Percentiles rank a stretch among this genome's conserved stretches.
These are phyloP conservation scores for Diddensiella santjacobensis DNA, from an alignment of 805 yeast genomes.

Conservation along the genomic window DNA sequence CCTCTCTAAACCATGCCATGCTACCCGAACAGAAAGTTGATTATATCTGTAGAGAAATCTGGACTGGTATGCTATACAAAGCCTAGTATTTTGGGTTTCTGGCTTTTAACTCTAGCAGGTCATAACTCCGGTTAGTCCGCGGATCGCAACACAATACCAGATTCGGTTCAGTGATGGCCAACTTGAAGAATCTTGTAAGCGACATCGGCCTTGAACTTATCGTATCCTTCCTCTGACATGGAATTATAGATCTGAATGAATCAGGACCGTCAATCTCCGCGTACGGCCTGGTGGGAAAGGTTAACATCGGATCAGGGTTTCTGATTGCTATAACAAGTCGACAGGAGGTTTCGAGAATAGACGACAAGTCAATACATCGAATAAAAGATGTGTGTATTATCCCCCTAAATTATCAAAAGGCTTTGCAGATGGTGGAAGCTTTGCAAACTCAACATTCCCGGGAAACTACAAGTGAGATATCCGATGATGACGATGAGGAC, in stretches of 20 bases:
- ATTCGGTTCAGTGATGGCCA: conserved; percentile 8
- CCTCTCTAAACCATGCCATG: too few species aligned
- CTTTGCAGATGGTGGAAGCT: conserved; percentile 1
- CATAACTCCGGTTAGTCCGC: background rate
- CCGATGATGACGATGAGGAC: conserved; percentile 1
- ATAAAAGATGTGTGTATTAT: conserved; percentile 17
- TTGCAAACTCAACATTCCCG: background rate
- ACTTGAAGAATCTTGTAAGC: conserved; percentile 6
- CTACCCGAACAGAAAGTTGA: background rate
- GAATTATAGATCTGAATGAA: background rate
- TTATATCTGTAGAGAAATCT: background rate
- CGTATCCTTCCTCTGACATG: too few species aligned
- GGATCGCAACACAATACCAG: conserved; percentile 1
- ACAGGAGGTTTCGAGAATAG: conserved; percentile 14
- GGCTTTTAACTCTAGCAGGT: background rate
- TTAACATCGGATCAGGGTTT: conserved; percentile 21
- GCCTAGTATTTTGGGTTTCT: background rate
- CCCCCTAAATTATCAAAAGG: conserved; percentile 18
- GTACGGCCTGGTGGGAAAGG: conserved; percentile 20
- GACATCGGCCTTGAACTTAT: background rate
- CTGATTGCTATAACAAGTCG: conserved; percentile 20
- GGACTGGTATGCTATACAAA: background rate
- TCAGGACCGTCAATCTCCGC: background rate
- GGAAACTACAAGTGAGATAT: background rate
- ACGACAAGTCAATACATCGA: conserved; percentile 14